Evolutionary conservation across 495 filamentous ascomycete genomes (phyloP), one percentile per base, ranked within the genome.

Genomic region (Penicillium ochrochloron): DNA sequence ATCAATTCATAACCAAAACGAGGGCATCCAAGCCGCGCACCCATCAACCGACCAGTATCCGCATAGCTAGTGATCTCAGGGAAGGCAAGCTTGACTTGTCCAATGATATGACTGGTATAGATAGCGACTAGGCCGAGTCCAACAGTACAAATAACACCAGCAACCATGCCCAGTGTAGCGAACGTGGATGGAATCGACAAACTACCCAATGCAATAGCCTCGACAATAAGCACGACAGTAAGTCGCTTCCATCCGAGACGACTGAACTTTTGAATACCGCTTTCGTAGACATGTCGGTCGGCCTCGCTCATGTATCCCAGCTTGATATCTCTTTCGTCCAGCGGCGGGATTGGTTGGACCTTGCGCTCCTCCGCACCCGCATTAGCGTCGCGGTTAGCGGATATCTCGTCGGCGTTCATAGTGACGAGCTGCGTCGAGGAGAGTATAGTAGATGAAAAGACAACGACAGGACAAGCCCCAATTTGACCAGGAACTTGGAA

Each of bases 1-100:
- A 48, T 48, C 44, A 48, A 12, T 48, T 48, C 44, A 48, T 48
- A 48, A 21, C 44, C 44, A 23, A 48, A 48, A 48, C 44, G 44
- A 23, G 44, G 44, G 21, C 44, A 48, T 23, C 44, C 44, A 1
- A 48, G 21, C 4, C 44, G 19, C 10, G 19, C 44, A 3, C 44
- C 44, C 44, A 48, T 48, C 19, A 48, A 12, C 14, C 44, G 44
- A 14, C 44, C 44, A 10, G 44, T 48, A 12, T 48, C 44, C n/a
- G 44, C 44, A 48, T 48, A 48, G 15, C 44, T 48, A 25, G 44
- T 48, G 3, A 48, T 23, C 21, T 48, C 44, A 1, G 44, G 44
- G 2, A 48, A 48, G 10, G 44, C 44, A 10, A 48, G 21, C 44
- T 48, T 48, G 44, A 48, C 44, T 10, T 48, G 44, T 2, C 44